Base-by-base conservation (phyloP, 805 yeast species). In the Pichia deserticola region DNA sequence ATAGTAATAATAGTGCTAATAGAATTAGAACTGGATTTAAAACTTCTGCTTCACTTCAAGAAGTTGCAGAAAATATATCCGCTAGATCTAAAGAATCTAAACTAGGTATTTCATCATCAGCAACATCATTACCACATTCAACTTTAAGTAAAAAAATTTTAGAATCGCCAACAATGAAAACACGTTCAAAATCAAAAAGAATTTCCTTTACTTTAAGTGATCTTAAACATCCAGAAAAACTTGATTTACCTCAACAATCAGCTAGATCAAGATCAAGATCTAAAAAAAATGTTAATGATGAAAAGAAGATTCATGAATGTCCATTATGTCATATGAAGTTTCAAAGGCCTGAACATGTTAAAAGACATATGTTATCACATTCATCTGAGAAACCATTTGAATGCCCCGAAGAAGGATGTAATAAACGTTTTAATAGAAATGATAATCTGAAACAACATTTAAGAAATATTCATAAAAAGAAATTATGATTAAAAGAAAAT, bases 331-430 rank as follows among this genome's bases (percentile, higher is more conserved):
- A 76, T 44, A 73, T 80, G 38, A 65, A 76, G 45, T 82, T 82
- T 69, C 87, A 81, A 61, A 65, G 86, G 54, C 85, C 89, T 3
- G 89, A 82, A 58, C 89, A 82, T 62, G 89, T 82, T 32, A 82
- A 79, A 61, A 63, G 87, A 53, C 81, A 79, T 58, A 70, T 79
- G 75, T 73, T 79, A 59, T 71, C 78, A 40, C 84, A 79, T 61
- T 74, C 80, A 5, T 67, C 76, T 10, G 83, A 78, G 54, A 78
- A 78, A 57, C 84, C 84, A 7, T 79, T 70, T 56, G 73, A 69
- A 51, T 79, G 84, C 60, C 74, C 76, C 45, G 74, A 73, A 55
- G 68, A 68, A 4, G 67, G 71, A 38, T 79, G 84, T 60, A 76
- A 76, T 28, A 77, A 78, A 60, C 63, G 81, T 51, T 79, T 79